Base-by-base conservation (phyloP, 2,329 filamentous ascomycete species). In the Microcyclosporella mali region DNA sequence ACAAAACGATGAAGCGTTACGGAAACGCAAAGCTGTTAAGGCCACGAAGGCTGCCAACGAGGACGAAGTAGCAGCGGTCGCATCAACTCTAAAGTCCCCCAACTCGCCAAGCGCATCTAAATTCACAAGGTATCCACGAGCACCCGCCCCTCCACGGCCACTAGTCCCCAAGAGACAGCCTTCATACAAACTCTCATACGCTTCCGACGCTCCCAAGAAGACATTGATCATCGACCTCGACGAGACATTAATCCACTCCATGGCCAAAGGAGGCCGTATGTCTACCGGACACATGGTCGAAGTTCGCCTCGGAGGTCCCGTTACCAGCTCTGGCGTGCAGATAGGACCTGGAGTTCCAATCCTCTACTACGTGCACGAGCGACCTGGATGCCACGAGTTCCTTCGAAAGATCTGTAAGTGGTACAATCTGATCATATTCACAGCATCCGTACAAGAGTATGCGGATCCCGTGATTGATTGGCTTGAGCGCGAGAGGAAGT, bases 241-340 rank as follows among this genome's bases (percentile, higher is more conserved):
- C 66, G 92, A 98, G 68, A 98, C 92, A 0, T 70, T 98, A 54
- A 98, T 98, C 55, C 92, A 98, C 73, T 95, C 88, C 66, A 88
- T 97, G 77, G 89, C 90, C 47, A 95, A 95, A 64, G 92, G 92
- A 21, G 89, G 90, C 40, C 80, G 90, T 46, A 95, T 95, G 83
- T 90, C 87, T 57, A 90, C 87, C 15, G 92, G 92, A 14, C 92
- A 98, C 68, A 98, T 98, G 92, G 89, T 98, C 40, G 92, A 98
- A 69, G 92, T 98, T 51, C 56, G 58, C 6, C 53, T 63, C 19
- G 46, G 45, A 29, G 52, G 51, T 12, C 48, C 50, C 21, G 43
- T 55, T 18, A 50, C 49, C 32, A 49, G 46, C 28, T 45, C 52
- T 2, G 53, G 56, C 29, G 48, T 56, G 2, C 49, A 52, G 27